A percentile compares a stretch with the other conserved stretches of the same genome.
Conservation (phyloP, 1,284 basidiomycete species). For the Volvariella volvacea region DNA sequence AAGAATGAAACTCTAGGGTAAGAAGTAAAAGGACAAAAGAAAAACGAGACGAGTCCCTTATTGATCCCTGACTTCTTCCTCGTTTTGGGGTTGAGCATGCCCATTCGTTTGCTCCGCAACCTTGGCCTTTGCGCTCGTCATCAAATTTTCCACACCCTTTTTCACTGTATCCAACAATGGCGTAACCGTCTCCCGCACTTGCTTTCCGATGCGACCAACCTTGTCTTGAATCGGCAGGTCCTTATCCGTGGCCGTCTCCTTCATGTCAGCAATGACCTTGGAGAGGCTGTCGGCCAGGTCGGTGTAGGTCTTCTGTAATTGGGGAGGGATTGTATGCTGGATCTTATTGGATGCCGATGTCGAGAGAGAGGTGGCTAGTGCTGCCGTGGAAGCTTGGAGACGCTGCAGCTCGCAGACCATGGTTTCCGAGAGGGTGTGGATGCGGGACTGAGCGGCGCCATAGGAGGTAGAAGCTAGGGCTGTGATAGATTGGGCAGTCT, state of each 20-base stretch:
- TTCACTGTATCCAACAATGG: conserved; percentile 46
- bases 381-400: conserved; percentile 51
- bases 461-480: conserved; percentile 48
- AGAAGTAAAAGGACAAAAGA: no score
- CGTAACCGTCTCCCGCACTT: conserved; percentile 50
- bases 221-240: conserved; percentile 57
- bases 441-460: conserved; percentile 39
- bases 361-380: conserved; percentile 51
- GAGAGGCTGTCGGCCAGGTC: conserved; percentile 37
- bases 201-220: conserved; percentile 43
- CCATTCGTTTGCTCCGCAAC: background rate
- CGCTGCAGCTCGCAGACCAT: conserved; percentile 61
- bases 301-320: conserved; percentile 29
- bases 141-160: conserved; percentile 24
- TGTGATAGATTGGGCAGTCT: conserved; percentile 59
- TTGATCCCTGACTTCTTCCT: no score
- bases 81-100: no score
- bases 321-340: conserved; percentile 28
- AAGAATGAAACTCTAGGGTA: no score
- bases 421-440: conserved; percentile 52
- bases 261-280: conserved; percentile 43
- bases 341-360: conserved; percentile 35
- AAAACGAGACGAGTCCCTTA: no score
- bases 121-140: conserved; percentile 17
- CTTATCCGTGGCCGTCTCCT: conserved; percentile 41